These are phyloP conservation scores for Cadophora luteo-olivacea DNA, from an alignment of 2,329 filamentous ascomycete species.

Conservation along the genomic window DNA sequence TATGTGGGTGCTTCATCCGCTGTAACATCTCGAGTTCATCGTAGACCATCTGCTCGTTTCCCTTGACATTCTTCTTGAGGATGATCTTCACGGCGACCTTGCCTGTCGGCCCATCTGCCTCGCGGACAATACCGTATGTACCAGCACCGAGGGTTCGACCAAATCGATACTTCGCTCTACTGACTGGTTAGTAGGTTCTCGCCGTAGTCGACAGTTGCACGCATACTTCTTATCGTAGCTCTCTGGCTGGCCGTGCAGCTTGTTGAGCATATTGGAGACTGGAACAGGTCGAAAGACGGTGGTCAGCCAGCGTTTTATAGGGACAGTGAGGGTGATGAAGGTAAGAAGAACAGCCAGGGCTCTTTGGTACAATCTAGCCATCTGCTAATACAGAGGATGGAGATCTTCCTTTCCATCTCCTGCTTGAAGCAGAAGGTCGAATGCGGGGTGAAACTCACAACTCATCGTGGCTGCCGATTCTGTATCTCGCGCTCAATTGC, in stretches of 20 bases:
- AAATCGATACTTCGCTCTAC: slow-evolving; percentile 85
- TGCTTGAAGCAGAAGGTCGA: slow-evolving; percentile 9
- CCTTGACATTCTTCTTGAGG: slow-evolving; percentile 98
- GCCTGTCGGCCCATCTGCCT: slow-evolving; percentile 83
- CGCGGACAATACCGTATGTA: slow-evolving; percentile 97
- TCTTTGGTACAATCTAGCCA: slow-evolving; percentile 15
- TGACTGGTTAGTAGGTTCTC: slow-evolving; percentile 32
- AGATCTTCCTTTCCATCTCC: neutral
- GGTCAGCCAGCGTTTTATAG: slow-evolving; percentile 22
- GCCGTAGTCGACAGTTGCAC: slow-evolving; percentile 25
- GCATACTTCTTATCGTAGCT: slow-evolving; percentile 97
- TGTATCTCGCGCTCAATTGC: slow-evolving; percentile 23
- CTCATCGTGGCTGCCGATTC: slow-evolving; percentile 43
- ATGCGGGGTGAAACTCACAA: slow-evolving; percentile 40
- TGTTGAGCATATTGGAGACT: slow-evolving; percentile 93
- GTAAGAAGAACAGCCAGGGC: slow-evolving; percentile 20
- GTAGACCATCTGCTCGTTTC: slow-evolving; percentile 98
- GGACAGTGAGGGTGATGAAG: slow-evolving; percentile 17
- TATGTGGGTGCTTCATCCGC: slow-evolving; percentile 88
- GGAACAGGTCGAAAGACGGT: slow-evolving; percentile 26
- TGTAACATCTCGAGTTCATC: slow-evolving; percentile 96
- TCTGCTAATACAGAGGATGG: slow-evolving; percentile 25
- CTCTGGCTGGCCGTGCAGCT: slow-evolving; percentile 94
- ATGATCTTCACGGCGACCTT: slow-evolving; percentile 99
- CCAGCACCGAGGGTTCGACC: slow-evolving; percentile 93